Conservation (phyloP, 2,329 filamentous ascomycete genomes). For the Rutstroemia sydowiana region DNA sequence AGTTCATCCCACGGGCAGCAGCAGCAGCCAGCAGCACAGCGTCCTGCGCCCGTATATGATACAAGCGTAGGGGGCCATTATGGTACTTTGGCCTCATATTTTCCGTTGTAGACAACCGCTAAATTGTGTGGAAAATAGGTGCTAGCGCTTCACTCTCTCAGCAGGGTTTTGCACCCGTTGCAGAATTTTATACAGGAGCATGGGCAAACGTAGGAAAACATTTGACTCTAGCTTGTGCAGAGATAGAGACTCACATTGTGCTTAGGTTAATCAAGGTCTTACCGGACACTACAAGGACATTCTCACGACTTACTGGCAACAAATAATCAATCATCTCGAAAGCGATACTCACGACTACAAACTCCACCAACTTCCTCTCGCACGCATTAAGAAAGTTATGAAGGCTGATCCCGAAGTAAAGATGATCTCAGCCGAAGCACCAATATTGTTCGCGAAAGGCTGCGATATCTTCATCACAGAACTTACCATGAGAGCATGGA, state of each 20-base stretch:
- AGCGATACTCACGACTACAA: conserved; percentile 97
- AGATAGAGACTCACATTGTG: conserved; percentile 19
- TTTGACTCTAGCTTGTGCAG: conserved; percentile 1
- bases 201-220: conserved; percentile 79
- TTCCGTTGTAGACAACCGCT: conserved; percentile 18
- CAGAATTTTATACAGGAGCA: conserved; percentile 85
- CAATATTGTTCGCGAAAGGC: conserved; percentile 95
- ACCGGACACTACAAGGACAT: conserved; percentile 93
- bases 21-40: conserved; percentile 37
- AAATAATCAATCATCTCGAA: conserved; percentile 93
- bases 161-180: conserved; percentile 78
- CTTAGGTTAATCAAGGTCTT: conserved; percentile 87
- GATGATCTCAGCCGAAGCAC: conserved; percentile 98
- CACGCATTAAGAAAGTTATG: conserved; percentile 99
- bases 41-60: conserved; percentile 54
- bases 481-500: conserved; percentile 98
- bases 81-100: conserved; percentile 43
- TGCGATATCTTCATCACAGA: conserved; percentile 99
- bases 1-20: conserved; percentile 43
- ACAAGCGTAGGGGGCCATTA: conserved; percentile 69
- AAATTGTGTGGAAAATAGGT: conserved; percentile 38
- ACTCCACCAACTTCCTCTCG: conserved; percentile 88
- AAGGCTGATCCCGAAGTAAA: conserved; percentile 98
- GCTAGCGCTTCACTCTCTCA: conserved; percentile 74
- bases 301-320: conserved; percentile 97